Base-by-base conservation (phyloP, 1,284 basidiomycete genomes). In the Lentinula novae-zelandiae region DNA sequence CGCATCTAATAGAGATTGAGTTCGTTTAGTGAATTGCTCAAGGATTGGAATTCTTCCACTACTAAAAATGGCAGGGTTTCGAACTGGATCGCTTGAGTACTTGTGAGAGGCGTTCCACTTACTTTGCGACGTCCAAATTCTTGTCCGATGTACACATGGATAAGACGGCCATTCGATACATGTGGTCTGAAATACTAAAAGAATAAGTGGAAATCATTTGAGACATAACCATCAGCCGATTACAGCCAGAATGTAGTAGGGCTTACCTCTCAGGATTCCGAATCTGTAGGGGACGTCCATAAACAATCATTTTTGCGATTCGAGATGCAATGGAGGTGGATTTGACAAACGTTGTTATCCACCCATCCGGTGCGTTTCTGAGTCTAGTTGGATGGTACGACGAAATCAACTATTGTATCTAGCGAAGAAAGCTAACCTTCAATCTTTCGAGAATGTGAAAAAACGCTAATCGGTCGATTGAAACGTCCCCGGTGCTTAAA, bases 351-450 rank as follows among this genome's bases (percentile, higher is more conserved):
- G 51, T 89, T 83, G 68, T 93, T 82, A 65, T 95, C 83, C 31
- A 95, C 83, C 95, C 95, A 97, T 63, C 95, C 95, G 0, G 94
- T 96, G n/a, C 95, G 81, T 73, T 95, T 96, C 71, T 96, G 93
- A 0, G 92, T 93, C 93, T 95, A 66, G 22, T 40, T 15, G 22
- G 6, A 31, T 6, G 36, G 3, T 38, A 9, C 7, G 36, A 53
- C 10, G 34, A n/a, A 10, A 8, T 4, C 20, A 44, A n/a, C 53
- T 34, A 38, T 50, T 20, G 33, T 22, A 39, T 17, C 33, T 13
- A 50, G n/a, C 10, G 12, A 40, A 8, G 20, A 2, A 50, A 57
- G 34, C 56, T 55, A 51, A 92, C 94, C 85, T 97, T 97, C 46
- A 97, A 77, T 67, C 86, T 80, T 73, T 96, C 93, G 0, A 97